Base-by-base conservation (phyloP, 2,329 filamentous ascomycete genomes). In the Xylariales sp. region DNA sequence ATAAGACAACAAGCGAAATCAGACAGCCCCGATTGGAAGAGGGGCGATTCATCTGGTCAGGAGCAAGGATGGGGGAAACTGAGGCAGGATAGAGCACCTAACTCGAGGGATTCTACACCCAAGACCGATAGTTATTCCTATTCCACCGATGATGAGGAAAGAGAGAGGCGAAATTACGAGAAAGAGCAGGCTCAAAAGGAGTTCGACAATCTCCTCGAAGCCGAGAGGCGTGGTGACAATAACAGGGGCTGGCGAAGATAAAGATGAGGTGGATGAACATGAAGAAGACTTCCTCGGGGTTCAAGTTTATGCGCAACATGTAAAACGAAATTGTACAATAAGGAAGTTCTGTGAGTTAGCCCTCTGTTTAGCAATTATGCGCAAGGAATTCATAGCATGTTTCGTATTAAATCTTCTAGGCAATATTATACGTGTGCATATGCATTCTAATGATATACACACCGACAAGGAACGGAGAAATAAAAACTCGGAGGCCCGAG, bases 131-230 rank as follows among this genome's bases (percentile, higher is more conserved):
- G 71, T 41, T 83, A 79, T 67, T 71, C 78, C 0, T 84, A 79
- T 65, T 77, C 78, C 3, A 69, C 71, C 3, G 67, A 75, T 1
- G 82, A 83, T 8, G 79, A 80, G 62, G 80, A 83, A 28, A 79
- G 74, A 64, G 70, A 79, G 64, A 78, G 78, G 48, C 79, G 75
- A 57, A 67, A 72, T 3, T 73, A 77, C 16, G 80, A 79, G 50
- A 85, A 81, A 73, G 79, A 80, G 8, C 80, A 83, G 69, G 84
- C 85, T 5, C 85, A 87, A 65, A 80, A 78, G 65, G 83, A 87
- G 36, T 87, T 86, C 70, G 85, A 87, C 66, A 78, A 77, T 23
- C 77, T 86, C 65, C 64, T 86, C 2, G 84, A 86, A 49, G 76
- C 78, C 14, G 85, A 86, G 63, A 70, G 75, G 55, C 71, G 66